Evolutionary conservation across 225 moss, liverwort and hornwort genomes (phyloP), one percentile per base, ranked within the genome.

Genomic region (Physcomitrellopsis africana): DNA sequence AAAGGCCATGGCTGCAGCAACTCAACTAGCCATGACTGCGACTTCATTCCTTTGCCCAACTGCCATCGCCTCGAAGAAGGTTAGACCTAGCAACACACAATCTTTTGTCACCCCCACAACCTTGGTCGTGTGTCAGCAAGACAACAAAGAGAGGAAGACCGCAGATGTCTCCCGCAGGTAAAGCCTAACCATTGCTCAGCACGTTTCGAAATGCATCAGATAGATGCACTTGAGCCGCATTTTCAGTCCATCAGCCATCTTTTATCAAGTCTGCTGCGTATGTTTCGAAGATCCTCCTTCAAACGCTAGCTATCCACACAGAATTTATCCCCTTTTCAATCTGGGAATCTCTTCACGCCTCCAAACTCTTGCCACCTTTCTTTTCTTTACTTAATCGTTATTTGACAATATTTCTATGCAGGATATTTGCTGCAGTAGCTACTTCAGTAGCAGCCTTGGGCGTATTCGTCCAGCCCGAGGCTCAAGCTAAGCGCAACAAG

Each of bases 401-500:
- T 8, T 45, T 15, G 15, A 37, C 3, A 14, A 14, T 74, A 57
- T 7, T 48, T 2, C 51, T 42, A 23, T 74, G 20, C 81, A 89
- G 89, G 57, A 13, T 46, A 15, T 79, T 89, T 69, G 84, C 86
- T 80, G 72, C 64, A 48, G 81, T 78, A 76, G 77, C 78, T 19
- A 69, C 80, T 17, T 68, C 85, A 48, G 86, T 78, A 22, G 79
- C 78, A 56, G 81, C 81, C 9, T n/a, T 81, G 32, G 85, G 76
- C 13, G 72, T 82, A 13, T 59, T 94, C 11, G 65, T 47, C 43
- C 85, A 84, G 81, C 89, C 89, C 23, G 86, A 88, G 64, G 91
- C 87, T 17, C 73, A 87, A 51, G 96, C 96, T 26, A 96, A 86
- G 81, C 93, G 92, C 72, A 91, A 81, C 65, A 80, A 81, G 72